Evolutionary conservation across 2,329 filamentous ascomycete species (phyloP), one percentile per base, ranked within the genome.

Genomic region (Talaromyces sp.): DNA sequence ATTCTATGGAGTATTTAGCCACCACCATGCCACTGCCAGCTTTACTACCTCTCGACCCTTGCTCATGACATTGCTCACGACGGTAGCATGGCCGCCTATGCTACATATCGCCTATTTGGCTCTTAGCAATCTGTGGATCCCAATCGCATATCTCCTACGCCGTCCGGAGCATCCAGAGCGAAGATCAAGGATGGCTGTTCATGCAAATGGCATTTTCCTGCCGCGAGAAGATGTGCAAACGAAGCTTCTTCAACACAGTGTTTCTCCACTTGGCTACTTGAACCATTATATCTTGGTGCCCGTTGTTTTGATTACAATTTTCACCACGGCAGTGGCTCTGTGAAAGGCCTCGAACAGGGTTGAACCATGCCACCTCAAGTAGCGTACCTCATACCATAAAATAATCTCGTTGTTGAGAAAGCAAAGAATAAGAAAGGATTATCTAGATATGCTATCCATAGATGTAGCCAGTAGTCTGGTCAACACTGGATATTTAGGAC

Each of bases 11-110:
- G 51, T n/a, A 36, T 56, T 36, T 17, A 36, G n/a, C 10, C 5
- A 10, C 25, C n/a, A 34, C n/a, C 15, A 22, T 29, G 29, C 29
- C 10, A 10, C 29, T 13, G 51, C 25, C 17, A 15, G 27, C 17
- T 29, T 27, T 53, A n/a, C 15, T 53, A 17, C 15, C 31, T 13
- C 29, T 56, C 51, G 10, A 22, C 8, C 51, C 11, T 34, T 56
- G 10, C 51, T 56, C n/a, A 6, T 56, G 29, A 36, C 2, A 36
- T 56, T 56, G 13, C 29, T 36, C 0, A 36, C 51, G 10, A 56
- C 51, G n/a, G 10, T 56, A 56, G 51, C 51, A 6, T 56, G 51
- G 51, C 51, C 51, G 29, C 51, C 51, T 19, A 34, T 56, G 29
- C 51, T 56, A 19, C 51, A 56, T 22, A 5, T 36, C n/a, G n/a